These are phyloP conservation scores for Sinapis alba DNA, from an alignment of 441 rosid genomes.

Conservation along the genomic window DNA sequence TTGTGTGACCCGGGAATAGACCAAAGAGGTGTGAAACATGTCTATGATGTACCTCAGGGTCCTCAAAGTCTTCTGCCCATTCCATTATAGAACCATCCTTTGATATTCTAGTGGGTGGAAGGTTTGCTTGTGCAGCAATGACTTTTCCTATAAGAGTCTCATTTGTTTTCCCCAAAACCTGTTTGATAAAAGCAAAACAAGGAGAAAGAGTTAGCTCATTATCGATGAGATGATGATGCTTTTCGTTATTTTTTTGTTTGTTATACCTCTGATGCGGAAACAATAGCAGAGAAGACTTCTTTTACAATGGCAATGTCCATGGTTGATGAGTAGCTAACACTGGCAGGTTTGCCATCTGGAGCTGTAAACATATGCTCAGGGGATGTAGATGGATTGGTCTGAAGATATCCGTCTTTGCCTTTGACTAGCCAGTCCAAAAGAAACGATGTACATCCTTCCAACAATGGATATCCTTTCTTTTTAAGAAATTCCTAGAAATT, in stretches of 20 bases:
- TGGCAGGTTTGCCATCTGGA: constrained; percentile 73
- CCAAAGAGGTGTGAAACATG: constrained; percentile 91
- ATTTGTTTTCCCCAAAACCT: constrained; percentile 65
- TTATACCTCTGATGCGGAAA: constrained; percentile 80
- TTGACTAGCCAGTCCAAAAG: constrained; percentile 93
- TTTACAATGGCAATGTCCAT: constrained; percentile 89
- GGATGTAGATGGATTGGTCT: constrained; percentile 95
- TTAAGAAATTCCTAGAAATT: constrained; percentile 67
- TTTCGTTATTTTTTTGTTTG: not conserved
- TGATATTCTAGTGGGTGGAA: constrained; percentile 69
- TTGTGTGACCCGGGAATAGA: constrained; percentile 86
- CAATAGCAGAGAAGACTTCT: constrained; percentile 68
- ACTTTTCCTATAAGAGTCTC: constrained; percentile 61
- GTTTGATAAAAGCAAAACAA: constrained; percentile 23
- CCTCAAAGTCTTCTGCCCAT: constrained; percentile 88
- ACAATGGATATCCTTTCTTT: constrained; percentile 74
- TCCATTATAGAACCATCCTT: constrained; percentile 89
- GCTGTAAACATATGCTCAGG: constrained; percentile 87
- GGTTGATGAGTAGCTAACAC: constrained; percentile 91
- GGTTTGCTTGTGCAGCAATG: constrained; percentile 59
- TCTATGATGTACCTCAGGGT: constrained; percentile 86
- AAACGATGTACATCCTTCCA: constrained; percentile 83
- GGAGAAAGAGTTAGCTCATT: constrained; percentile 21
- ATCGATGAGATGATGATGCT: constrained; percentile 14
- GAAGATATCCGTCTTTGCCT: constrained; percentile 73